Conservation (phyloP, 306 rosid species). For the Malus asiatica region DNA sequence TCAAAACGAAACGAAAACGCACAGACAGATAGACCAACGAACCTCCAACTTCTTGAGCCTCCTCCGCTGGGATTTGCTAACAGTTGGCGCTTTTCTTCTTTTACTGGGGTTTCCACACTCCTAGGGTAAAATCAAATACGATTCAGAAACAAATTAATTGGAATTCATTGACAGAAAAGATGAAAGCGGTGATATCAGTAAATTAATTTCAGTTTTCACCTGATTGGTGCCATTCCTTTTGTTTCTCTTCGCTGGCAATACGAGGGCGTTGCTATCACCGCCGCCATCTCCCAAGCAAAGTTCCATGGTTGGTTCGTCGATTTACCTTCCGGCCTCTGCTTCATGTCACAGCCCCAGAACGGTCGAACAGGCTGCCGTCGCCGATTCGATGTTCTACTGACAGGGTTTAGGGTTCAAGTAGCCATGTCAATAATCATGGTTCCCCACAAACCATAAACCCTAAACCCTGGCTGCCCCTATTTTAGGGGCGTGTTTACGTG, state of each 20-base stretch:
- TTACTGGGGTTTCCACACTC: conserved; percentile 22
- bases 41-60: conserved; percentile 77
- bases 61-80: conserved; percentile 67
- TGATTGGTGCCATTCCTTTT: conserved; percentile 13
- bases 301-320: too few species aligned
- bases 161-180: background rate
- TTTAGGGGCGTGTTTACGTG: background rate
- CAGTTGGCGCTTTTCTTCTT: conserved; percentile 32
- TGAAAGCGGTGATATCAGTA: too few species aligned
- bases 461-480: too few species aligned
- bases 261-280: conserved; percentile 17
- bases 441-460: too few species aligned
- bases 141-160: background rate
- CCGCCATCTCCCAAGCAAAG: background rate
- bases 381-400: too few species aligned
- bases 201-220: background rate
- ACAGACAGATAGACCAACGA: background rate
- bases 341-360: too few species aligned
- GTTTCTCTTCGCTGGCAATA: conserved; percentile 16
- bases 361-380: too few species aligned
- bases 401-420: too few species aligned
- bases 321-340: too few species aligned
- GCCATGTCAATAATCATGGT: too few species aligned
- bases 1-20: background rate
- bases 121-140: conserved; percentile 11